Evolutionary conservation across 306 rosid genomes (phyloP), one percentile per base, ranked within the genome.

Genomic region (Gastrolobium villosum): DNA sequence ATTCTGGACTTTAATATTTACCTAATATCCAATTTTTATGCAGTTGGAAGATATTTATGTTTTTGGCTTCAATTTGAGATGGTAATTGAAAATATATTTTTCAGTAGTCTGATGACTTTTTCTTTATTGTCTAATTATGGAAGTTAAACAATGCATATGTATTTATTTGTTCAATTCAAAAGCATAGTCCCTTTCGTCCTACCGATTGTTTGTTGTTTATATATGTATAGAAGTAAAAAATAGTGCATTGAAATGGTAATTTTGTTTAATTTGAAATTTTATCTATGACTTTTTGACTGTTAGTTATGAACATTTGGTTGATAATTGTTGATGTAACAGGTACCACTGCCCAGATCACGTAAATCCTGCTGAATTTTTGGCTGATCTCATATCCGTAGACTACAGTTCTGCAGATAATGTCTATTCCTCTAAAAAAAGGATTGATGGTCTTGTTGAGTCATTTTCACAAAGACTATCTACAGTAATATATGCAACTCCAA

Each of bases 341-440:
- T 86, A 90, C 84, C 54, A 39, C 70, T 94, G 97, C 84, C 97
- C 99, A 6, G 93, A 83, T 55, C 95, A 94, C 80, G 94, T 78
- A 75, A 94, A 89, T 74, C 97, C 99, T 5, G 99, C 97, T 45
- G 99, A 94, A 80, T 94, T 89, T 87, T 85, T 94, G 68, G 99
- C 97, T 5, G 99, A 94, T 90, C 99, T 94, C 66, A 90, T 94
- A 88, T 94, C 99, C 62, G 54, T 89, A 20, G 99, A 94, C 86
- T 94, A 92, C 72, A 90, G 97, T 82, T 92, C 97, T 85, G 83
- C 97, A 41, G 97, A 90, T 39, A 89, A 91, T 85, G 99, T 90
- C 68, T 86, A 81, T 77, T 89, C 93, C 62, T 92, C 98, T 70
- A 81, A 72, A 75, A 93, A 91, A 81, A 89, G 96, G 84, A 84